These are phyloP conservation scores for Cladosporium sp. DNA, from an alignment of 2,329 filamentous ascomycete species.

Conservation along the genomic window DNA sequence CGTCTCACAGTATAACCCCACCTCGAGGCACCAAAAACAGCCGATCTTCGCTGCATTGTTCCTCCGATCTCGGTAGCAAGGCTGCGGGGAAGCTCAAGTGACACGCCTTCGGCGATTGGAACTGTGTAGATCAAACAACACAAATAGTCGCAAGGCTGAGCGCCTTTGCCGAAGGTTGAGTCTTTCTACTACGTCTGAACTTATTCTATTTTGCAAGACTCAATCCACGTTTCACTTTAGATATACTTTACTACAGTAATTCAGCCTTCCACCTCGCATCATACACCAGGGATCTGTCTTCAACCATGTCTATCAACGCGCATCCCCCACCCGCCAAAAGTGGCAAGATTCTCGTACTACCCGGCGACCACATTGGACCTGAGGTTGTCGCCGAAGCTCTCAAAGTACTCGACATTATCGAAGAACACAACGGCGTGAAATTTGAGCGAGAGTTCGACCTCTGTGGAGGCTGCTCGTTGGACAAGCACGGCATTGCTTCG, in stretches of 20 bases:
- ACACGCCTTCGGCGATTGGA: neutral
- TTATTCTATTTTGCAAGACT: too few species aligned
- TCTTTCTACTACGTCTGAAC: too few species aligned
- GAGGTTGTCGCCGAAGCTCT: constrained; percentile 47
- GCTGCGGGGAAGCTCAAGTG: constrained; percentile 9
- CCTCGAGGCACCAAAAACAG: neutral
- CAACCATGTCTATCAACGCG: neutral
- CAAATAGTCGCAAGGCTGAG: neutral
- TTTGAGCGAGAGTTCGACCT: constrained; percentile 31
- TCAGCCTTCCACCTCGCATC: too few species aligned
- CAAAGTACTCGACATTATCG: constrained; percentile 41
- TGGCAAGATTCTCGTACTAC: constrained; percentile 38
- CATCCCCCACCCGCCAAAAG: constrained; percentile 12
- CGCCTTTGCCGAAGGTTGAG: too few species aligned
- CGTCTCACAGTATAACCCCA: neutral
- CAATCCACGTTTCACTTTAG: too few species aligned
- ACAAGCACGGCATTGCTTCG: constrained; percentile 41
- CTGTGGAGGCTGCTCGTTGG: constrained; percentile 36
- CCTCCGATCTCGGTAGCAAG: constrained; percentile 1
- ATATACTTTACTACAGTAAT: too few species aligned
- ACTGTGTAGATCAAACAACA: neutral
- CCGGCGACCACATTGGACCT: constrained; percentile 44
- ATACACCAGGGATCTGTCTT: too few species aligned
- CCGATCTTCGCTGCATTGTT: constrained; percentile 1
- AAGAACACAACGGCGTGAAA: constrained; percentile 20